These are phyloP conservation scores for Ustulina deusta DNA, from an alignment of 2,329 filamentous ascomycete genomes.

Conservation along the genomic window DNA sequence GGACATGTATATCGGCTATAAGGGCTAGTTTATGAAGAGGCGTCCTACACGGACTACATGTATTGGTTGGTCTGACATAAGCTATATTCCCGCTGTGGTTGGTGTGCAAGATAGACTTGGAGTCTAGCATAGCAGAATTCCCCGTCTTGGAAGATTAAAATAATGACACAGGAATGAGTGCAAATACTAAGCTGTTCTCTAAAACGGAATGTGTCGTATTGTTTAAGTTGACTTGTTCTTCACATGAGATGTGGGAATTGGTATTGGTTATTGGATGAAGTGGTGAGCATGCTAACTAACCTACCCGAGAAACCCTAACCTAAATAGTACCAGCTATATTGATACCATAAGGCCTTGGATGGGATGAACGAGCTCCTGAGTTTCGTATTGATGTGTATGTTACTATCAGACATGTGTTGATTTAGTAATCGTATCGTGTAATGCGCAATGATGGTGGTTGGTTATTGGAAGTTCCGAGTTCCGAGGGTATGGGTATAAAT, in stretches of 20 bases:
- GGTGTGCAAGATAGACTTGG: not conserved
- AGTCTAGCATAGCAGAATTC: not conserved
- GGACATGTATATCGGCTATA: not conserved
- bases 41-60: not conserved
- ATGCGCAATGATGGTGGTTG: not conserved
- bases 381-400: too few species aligned
- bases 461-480: not conserved
- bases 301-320: not conserved
- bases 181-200: too few species aligned
- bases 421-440: not conserved
- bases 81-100: not conserved
- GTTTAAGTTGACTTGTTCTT: not conserved
- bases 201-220: not conserved
- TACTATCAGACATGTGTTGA: not conserved
- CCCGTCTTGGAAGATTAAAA: not conserved
- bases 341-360: too few species aligned
- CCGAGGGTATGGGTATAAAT: not conserved
- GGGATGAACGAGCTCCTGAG: too few species aligned
- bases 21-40: not conserved
- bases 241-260: not conserved
- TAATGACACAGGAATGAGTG: too few species aligned
- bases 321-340: not conserved
- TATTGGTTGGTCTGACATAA: slow-evolving; percentile 18
- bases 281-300: not conserved
- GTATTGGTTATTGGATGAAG: not conserved